Evolutionary conservation across 495 filamentous ascomycete genomes (phyloP).

Genomic region (Podospora pseudoanserina): DNA sequence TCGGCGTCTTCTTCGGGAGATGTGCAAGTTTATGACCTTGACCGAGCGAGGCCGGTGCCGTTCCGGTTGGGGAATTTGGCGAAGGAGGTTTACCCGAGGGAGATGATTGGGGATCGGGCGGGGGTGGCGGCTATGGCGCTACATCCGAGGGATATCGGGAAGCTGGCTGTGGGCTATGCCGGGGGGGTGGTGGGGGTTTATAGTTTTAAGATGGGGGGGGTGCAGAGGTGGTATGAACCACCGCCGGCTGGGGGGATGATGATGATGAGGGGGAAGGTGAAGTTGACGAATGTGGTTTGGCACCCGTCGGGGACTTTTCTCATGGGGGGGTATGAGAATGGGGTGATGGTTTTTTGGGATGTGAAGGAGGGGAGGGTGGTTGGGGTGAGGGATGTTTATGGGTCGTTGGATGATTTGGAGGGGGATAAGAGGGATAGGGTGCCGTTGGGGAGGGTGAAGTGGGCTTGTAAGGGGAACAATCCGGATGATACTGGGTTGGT

Average conservation of each 20-base stretch:
- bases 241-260: constrained; percentile 12
- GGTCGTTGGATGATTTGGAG: constrained; percentile 56
- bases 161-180: constrained; percentile 79
- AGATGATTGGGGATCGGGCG: constrained; percentile 19
- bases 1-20: constrained; percentile 63
- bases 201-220: constrained; percentile 82
- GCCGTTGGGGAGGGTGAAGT: constrained; percentile 72
- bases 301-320: constrained; percentile 94
- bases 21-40: constrained; percentile 83
- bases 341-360: constrained; percentile 91
- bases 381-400: constrained; percentile 74
- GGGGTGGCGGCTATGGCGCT: constrained; percentile 66
- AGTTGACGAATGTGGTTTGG: constrained; percentile 77
- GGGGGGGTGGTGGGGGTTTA: constrained; percentile 78
- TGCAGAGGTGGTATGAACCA: constrained; percentile 66
- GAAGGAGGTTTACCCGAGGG: constrained; percentile 56
- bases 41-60: constrained; percentile 67
- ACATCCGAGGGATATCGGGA: constrained; percentile 91
- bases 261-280: constrained; percentile 53
- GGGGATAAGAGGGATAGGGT: constrained; percentile 40
- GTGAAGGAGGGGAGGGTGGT: constrained; percentile 83
- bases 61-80: constrained; percentile 84
- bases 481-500: constrained; percentile 89
- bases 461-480: constrained; percentile 82
- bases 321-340: constrained; percentile 82